Evolutionary conservation across 1,139 yeast genomes (phyloP), one percentile per base, ranked within the genome.

Genomic region (Nakaseomyces glabratus): DNA sequence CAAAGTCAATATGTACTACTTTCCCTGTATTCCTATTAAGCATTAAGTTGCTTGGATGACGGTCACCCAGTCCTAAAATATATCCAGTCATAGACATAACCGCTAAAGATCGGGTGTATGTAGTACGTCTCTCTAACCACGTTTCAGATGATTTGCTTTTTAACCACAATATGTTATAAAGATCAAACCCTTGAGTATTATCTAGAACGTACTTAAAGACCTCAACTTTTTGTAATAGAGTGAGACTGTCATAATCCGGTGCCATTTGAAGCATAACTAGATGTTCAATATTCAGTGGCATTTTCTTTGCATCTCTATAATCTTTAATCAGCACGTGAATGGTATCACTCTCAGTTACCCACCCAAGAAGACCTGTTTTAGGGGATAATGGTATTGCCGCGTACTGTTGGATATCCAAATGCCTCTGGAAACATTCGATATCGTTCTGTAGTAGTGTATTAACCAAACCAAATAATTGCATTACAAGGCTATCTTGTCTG

Each of bases 41-140:
- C 96, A 93, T 85, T 61, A 93, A 69, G 53, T 93, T 93, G 20
- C 96, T 84, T 18, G 98, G 98, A 61, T 93, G 99, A 46, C 99
- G 75, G 58, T 93, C 99, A 40, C 99, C 99, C 19, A 93, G 67
- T 10, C 99, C 99, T 24, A 90, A 66, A 37, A 90, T 88, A 58
- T 90, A 90, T 1, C 98, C 98, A 30, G 82, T 95, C 96, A 90
- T 90, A 0, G 97, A 88, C 97, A 90, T 93, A 4, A 86, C 96
- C 0, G 98, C 98, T 45, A 93, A 66, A 0, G 98, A 90, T 41
- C 98, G 68, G 0, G 97, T 90, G 53, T 90, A 93, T 3, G 95
- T 88, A 0, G 97, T 88, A 56, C 99, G 76, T 49, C 99, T 74
- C 54, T 93, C 97, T 25, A 93, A 66, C 99, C 99, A 93, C 0